Base-by-base conservation (phyloP, 805 yeast genomes). In the Candida caryicola region DNA sequence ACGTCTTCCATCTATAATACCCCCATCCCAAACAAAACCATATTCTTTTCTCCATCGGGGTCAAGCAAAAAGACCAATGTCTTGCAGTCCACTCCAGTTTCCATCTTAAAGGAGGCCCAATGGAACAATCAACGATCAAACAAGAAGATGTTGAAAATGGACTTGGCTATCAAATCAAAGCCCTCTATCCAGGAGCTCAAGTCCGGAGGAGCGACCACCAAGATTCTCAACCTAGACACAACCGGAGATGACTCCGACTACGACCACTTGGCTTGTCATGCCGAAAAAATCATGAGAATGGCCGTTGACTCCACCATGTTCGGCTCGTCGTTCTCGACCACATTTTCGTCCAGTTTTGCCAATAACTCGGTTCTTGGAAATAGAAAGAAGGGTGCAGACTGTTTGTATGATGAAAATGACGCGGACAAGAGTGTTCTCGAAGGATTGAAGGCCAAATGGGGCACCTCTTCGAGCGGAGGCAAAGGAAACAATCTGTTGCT, bases 261-360 rank as follows among this genome's bases (percentile, higher is more conserved):
- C 23, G 74, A 69, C 45, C 60, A 60, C 15, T 58, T 69, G 41
- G 74, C 74, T 4, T 69, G 73, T 37, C 74, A 69, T 43, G 74
- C 74, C 2, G 69, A 68, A 34, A 66, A 65, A 38, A 69, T 69
- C 39, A 55, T 69, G 60, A 53, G 70, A 16, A 69, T 69, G 74
- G 74, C 74, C 4, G 68, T 69, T 33, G 74, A 69, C 42, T 63
- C 74, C 18, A 69, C 74, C 2, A 63, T 69, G 69, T 53, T 68
- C 35, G 71, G 71, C 1, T 66, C 73, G 1, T 62, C 69, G 5
- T 64, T 60, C 33, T 62, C 63, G 39, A 57, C 59, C 17, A 59
- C 69, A 10, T 60, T 65, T 33, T 63, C 69, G 19, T 59, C 63
- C 7, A 62, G 61, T 14, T 64, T 63, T 44, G 55, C 51, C 4